These are phyloP conservation scores for Ogataea angusta DNA, from an alignment of 805 yeast genomes.

Conservation along the genomic window DNA sequence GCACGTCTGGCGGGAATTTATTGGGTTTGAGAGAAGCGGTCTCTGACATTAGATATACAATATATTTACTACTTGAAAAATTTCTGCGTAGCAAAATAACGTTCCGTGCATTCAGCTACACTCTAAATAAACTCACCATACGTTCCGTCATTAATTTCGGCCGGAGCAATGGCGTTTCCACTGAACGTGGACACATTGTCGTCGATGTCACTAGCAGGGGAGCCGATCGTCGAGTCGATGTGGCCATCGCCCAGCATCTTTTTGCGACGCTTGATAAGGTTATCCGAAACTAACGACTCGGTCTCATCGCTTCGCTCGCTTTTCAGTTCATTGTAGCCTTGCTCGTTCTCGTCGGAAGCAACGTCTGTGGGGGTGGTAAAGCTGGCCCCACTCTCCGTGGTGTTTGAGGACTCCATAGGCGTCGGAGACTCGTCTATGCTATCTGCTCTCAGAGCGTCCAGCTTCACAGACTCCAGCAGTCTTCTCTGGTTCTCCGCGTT, in stretches of 20 bases:
- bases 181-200: conserved; percentile 33
- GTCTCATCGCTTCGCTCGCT: conserved; percentile 4
- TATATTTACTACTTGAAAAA: not conserved
- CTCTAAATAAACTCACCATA: conserved; percentile 11
- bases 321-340: conserved; percentile 4
- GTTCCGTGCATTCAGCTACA: not conserved
- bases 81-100: conserved; percentile 1
- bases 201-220: conserved; percentile 32
- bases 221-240: conserved; percentile 27
- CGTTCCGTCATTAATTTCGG: conserved; percentile 12
- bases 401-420: not conserved
- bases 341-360: conserved; percentile 12
- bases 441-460: not conserved
- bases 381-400: conserved; percentile 2
- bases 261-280: conserved; percentile 22
- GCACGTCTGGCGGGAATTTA: conserved; percentile 74
- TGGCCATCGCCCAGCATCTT: conserved; percentile 16
- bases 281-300: conserved; percentile 7
- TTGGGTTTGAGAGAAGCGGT: conserved; percentile 37
- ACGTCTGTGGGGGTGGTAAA: conserved; percentile 8
- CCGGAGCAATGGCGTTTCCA: conserved; percentile 27
- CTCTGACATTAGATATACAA: conserved; percentile 2
- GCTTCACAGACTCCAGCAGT: not conserved
- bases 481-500: conserved; percentile 7
- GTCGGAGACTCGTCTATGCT: conserved; percentile 9